Percentiles rank a stretch among this genome's conserved stretches.
Conservation (phyloP, 257 asterid genomes). For the Prunella vulgaris region DNA sequence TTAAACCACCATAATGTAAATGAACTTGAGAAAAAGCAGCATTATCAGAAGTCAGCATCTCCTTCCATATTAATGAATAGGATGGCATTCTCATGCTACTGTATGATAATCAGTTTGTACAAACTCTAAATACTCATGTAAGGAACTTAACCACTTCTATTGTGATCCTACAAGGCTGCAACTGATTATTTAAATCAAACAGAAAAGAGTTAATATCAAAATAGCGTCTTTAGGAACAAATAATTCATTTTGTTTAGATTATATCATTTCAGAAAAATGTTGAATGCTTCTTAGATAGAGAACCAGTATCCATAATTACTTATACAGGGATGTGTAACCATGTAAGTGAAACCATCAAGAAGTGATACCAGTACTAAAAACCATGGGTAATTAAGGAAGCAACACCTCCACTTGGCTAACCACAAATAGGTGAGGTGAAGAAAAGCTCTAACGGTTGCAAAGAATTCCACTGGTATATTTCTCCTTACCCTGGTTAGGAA, state of each 20-base stretch:
- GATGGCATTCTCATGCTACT: background rate
- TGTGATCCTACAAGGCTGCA: background rate
- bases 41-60: too few species aligned
- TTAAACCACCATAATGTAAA: too few species aligned
- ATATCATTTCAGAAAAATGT: background rate
- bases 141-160: background rate
- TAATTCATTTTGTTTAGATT: background rate
- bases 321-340: background rate
- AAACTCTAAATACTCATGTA: background rate
- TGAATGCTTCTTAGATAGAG: background rate
- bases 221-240: constrained; percentile 16
- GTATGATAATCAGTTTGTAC: constrained; percentile 1
- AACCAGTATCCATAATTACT: background rate
- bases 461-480: constrained; percentile 13
- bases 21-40: too few species aligned
- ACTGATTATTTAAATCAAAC: background rate
- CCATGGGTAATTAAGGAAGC: background rate
- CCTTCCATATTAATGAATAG: background rate
- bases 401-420: constrained; percentile 11
- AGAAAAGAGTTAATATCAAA: background rate
- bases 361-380: background rate
- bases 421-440: constrained; percentile 5
- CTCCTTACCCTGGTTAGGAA: constrained; percentile 82
- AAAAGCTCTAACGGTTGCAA: constrained; percentile 19
- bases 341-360: background rate